Conservation (phyloP, 805 yeast species). For the Teunomyces funiuensis region DNA sequence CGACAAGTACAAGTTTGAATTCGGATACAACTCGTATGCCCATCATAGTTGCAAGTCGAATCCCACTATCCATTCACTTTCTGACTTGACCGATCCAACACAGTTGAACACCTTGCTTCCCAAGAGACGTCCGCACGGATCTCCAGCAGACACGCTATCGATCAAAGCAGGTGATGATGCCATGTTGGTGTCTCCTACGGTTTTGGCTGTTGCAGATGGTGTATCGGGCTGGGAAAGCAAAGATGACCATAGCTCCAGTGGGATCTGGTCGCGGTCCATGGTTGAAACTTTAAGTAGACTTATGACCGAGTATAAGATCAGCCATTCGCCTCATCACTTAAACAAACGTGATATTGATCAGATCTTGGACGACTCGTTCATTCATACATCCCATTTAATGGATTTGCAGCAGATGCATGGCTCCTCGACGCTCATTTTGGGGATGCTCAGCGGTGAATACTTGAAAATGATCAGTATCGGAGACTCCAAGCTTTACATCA, state of each 20-base stretch:
- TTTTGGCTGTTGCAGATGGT: constrained; percentile 57
- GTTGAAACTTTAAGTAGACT: constrained; percentile 49
- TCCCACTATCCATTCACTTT: constrained; percentile 47
- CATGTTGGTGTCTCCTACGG: constrained; percentile 52
- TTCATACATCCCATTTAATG: constrained; percentile 52
- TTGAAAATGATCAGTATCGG: constrained; percentile 53
- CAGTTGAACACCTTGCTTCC: constrained; percentile 47
- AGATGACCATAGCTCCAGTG: constrained; percentile 41
- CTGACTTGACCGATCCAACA: constrained; percentile 51
- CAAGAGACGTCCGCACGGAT: constrained; percentile 50
- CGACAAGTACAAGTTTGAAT: constrained; percentile 44
- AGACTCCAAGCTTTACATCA: constrained; percentile 49
- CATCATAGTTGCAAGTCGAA: constrained; percentile 42
- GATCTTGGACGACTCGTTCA: constrained; percentile 46
- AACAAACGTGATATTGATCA: constrained; percentile 41
- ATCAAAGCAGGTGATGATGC: constrained; percentile 60
- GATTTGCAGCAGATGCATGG: constrained; percentile 47
- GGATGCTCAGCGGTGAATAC: constrained; percentile 48
- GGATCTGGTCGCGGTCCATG: constrained; percentile 54
- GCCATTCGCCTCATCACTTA: constrained; percentile 38
- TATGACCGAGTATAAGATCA: constrained; percentile 44
- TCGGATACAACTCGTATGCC: constrained; percentile 46
- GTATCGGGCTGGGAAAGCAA: constrained; percentile 56
- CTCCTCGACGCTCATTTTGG: constrained; percentile 48
- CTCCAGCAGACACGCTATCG: constrained; percentile 51